Conservation (phyloP, 495 filamentous ascomycete species). For the Aspergillus baeticus region DNA sequence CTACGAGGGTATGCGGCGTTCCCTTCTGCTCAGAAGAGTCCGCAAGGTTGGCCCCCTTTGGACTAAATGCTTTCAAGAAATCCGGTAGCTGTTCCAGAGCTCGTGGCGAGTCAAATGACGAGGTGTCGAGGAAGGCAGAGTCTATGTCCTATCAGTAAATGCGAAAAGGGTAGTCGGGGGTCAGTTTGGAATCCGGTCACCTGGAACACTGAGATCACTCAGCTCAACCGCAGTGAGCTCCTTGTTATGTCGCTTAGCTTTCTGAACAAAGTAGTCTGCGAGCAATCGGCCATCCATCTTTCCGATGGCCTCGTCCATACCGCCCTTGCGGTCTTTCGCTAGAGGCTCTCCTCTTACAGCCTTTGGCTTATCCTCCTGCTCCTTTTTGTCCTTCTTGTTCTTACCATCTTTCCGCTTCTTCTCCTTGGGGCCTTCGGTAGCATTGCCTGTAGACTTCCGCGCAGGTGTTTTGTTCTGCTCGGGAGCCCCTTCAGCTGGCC, state of each 20-base stretch:
- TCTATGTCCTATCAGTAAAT: conserved; percentile 35
- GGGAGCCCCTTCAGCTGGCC: conserved; percentile 46
- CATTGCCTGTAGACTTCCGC: conserved; percentile 21
- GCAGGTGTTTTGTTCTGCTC: conserved; percentile 31
- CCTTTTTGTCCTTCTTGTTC: conserved; percentile 47
- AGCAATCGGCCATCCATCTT: conserved; percentile 77
- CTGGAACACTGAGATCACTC: conserved; percentile 76
- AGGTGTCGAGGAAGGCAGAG: conserved; percentile 67
- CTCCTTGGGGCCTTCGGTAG: conserved; percentile 30
- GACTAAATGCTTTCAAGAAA: conserved; percentile 69
- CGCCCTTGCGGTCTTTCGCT: conserved; percentile 56
- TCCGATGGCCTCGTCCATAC: conserved; percentile 77
- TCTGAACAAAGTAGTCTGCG: conserved; percentile 84
- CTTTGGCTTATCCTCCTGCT: conserved; percentile 48
- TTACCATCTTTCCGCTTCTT: conserved; percentile 47
- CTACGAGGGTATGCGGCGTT: conserved; percentile 80
- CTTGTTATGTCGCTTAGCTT: conserved; percentile 71
- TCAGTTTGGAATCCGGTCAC: too few species aligned
- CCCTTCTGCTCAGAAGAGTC: conserved; percentile 67
- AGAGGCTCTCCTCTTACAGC: conserved; percentile 49
- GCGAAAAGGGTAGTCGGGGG: too few species aligned
- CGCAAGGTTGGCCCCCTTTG: conserved; percentile 48
- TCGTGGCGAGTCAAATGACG: conserved; percentile 62
- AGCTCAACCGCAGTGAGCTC: conserved; percentile 80
- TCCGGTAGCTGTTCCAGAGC: conserved; percentile 67